Percentiles rank a stretch among this genome's conserved stretches.
These are phyloP conservation scores for Fusarium sp. DNA, from an alignment of 2,329 filamentous ascomycete species.

Conservation along the genomic window DNA sequence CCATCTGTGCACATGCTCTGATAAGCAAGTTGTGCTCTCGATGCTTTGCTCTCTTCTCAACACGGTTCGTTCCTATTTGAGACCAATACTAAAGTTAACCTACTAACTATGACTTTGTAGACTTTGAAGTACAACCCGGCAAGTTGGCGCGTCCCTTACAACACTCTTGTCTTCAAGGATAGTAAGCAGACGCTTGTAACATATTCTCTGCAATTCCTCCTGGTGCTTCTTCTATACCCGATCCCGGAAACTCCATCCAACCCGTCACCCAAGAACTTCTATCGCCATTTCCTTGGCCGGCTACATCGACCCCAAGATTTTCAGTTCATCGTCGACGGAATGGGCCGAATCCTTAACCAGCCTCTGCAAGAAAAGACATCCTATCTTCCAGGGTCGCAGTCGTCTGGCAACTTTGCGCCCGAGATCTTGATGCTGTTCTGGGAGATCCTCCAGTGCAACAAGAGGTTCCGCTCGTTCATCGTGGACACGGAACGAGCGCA, in stretches of 20 bases:
- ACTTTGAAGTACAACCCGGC: constrained; percentile 96
- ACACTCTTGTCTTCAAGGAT: constrained; percentile 91
- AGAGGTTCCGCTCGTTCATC: constrained; percentile 94
- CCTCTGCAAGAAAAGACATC: constrained; percentile 89
- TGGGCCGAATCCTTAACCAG: constrained; percentile 92
- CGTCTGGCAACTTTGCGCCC: constrained; percentile 85
- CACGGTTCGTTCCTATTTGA: constrained; percentile 70
- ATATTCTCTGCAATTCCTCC: constrained; percentile 90
- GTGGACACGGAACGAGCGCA: constrained; percentile 94
- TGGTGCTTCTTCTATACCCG: constrained; percentile 86
- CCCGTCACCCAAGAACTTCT: constrained; percentile 84
- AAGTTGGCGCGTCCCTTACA: constrained; percentile 93
- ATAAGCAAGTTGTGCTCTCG: constrained; percentile 92
- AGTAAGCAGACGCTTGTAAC: constrained; percentile 91
- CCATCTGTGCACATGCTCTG: constrained; percentile 86
- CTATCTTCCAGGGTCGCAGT: constrained; percentile 87
- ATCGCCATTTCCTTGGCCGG: constrained; percentile 90
- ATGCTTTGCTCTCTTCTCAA: constrained; percentile 93
- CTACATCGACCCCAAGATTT: constrained; percentile 96
- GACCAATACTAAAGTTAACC: neutral
- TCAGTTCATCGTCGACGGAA: constrained; percentile 95
- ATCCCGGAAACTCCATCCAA: constrained; percentile 80
- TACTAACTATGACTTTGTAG: constrained; percentile 56
- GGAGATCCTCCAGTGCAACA: constrained; percentile 98
- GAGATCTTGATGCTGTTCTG: constrained; percentile 98